These are phyloP conservation scores for Vitis amurensis DNA, from an alignment of 164 flowering plant genomes.

Conservation along the genomic window DNA sequence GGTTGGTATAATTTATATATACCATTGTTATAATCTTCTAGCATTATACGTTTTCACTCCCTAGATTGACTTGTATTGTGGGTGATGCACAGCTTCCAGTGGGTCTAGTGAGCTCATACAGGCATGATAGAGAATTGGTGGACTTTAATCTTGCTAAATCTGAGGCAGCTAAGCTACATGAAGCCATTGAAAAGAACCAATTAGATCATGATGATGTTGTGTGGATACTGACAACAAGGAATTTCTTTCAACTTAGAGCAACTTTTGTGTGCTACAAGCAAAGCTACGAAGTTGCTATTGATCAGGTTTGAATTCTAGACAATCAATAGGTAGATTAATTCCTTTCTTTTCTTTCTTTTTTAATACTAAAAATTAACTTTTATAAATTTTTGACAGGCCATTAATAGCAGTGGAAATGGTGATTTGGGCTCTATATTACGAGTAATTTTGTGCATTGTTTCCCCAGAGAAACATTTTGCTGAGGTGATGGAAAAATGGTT, in stretches of 20 bases:
- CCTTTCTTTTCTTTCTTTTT: no score
- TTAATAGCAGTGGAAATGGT: no score
- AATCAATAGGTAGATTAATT: neutral
- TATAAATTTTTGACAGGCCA: no score
- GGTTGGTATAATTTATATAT: no score
- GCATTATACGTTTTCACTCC: no score
- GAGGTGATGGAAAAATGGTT: no score
- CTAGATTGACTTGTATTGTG: no score
- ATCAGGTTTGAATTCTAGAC: slow-evolving; percentile 40
- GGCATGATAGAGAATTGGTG: slow-evolving; percentile 57
- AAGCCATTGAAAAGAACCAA: slow-evolving; percentile 48
- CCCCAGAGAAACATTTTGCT: no score
- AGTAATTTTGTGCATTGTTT: no score
- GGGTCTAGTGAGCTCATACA: slow-evolving; percentile 63
- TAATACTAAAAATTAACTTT: no score
- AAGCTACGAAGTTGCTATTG: slow-evolving; percentile 45
- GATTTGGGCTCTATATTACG: no score
- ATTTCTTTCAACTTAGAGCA: slow-evolving; percentile 57
- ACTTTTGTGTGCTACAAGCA: slow-evolving; percentile 58
- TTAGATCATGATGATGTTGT: slow-evolving; percentile 50
- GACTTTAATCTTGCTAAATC: slow-evolving; percentile 39
- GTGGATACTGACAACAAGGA: slow-evolving; percentile 64
- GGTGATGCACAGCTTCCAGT: slow-evolving; percentile 50
- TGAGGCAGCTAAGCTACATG: slow-evolving; percentile 54
- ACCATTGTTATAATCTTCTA: no score